Conservation (phyloP, 805 yeast genomes). For the Cyberlindnera nakhonratchasimensis region DNA sequence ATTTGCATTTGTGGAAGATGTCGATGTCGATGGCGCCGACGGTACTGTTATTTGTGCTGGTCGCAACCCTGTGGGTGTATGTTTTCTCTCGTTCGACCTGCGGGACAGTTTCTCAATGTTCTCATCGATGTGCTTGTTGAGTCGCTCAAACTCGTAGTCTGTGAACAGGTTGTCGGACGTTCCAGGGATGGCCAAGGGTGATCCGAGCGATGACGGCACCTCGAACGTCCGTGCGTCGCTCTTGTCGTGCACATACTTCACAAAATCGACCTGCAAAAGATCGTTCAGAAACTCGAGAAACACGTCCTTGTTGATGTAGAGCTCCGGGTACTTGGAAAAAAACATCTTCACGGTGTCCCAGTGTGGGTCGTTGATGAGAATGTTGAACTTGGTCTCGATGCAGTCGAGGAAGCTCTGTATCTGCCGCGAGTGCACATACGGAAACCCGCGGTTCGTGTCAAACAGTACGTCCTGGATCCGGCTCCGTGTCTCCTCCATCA, state of each 20-base stretch:
- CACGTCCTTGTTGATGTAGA: conserved; percentile 12
- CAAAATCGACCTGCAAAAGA: conserved; percentile 17
- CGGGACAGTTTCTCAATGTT: conserved; percentile 5
- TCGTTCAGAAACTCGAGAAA: conserved; percentile 17
- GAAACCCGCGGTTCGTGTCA: conserved; percentile 12
- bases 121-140: conserved; percentile 8
- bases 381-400: conserved; percentile 15
- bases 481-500: conserved; percentile 11
- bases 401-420: conserved; percentile 15
- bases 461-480: conserved; percentile 12
- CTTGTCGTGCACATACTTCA: conserved; percentile 10
- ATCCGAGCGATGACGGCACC: conserved; percentile 15
- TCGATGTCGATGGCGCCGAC: background rate
- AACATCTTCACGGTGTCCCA: conserved; percentile 17
- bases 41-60: background rate
- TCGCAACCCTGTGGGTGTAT: background rate
- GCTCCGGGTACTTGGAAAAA: conserved; percentile 14
- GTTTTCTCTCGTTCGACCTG: background rate
- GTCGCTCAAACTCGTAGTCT: conserved; percentile 6
- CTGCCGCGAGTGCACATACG: conserved; percentile 16
- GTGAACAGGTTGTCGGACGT: background rate
- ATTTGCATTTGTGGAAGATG: background rate
- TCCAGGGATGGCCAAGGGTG: conserved; percentile 12
- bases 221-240: conserved; percentile 11
- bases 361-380: conserved; percentile 9